phyloP scores from a whole-genome alignment of 345 rosid genomes.

The Nasturtium officinale region DNA sequence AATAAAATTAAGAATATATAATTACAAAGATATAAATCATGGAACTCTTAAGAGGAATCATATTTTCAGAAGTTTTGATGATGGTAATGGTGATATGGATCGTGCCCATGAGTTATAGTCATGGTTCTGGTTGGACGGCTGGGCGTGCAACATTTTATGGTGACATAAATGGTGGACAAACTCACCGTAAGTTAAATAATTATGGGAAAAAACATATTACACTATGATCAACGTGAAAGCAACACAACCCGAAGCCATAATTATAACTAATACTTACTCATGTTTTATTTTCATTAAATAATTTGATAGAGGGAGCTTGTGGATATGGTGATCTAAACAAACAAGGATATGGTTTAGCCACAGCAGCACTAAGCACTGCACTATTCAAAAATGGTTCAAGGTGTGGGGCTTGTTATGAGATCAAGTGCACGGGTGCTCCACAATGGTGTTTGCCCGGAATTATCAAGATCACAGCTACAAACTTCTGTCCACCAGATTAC shows the following conservation, averaged over 20 bases:
- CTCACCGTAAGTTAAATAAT: constrained; percentile 31
- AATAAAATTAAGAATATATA: not conserved
- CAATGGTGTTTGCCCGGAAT: constrained; percentile 25
- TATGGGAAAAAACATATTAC: no score
- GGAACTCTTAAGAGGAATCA: not conserved
- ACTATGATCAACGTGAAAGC: no score
- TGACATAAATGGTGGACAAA: constrained; percentile 32
- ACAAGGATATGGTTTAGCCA: constrained; percentile 55
- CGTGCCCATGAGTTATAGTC: constrained; percentile 19
- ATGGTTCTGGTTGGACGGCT: not conserved
- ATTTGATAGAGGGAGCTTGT: constrained; percentile 53
- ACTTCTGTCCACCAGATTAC: constrained; percentile 64
- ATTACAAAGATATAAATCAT: not conserved
- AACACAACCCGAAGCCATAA: no score
- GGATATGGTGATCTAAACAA: constrained; percentile 57
- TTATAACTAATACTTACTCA: not conserved
- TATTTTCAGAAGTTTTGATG: not conserved
- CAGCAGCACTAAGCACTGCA: constrained; percentile 55
- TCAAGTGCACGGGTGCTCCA: constrained; percentile 8
- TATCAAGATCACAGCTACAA: constrained; percentile 54
- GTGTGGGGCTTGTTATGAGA: constrained; percentile 35
- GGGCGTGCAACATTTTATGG: constrained; percentile 42
- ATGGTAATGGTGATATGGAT: constrained; percentile 13
- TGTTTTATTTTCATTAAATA: not conserved
- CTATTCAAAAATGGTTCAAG: constrained; percentile 29